Evolutionary conservation across 164 flowering plant genomes (phyloP), one percentile per base, ranked within the genome.

Genomic region (Vitis amurensis): DNA sequence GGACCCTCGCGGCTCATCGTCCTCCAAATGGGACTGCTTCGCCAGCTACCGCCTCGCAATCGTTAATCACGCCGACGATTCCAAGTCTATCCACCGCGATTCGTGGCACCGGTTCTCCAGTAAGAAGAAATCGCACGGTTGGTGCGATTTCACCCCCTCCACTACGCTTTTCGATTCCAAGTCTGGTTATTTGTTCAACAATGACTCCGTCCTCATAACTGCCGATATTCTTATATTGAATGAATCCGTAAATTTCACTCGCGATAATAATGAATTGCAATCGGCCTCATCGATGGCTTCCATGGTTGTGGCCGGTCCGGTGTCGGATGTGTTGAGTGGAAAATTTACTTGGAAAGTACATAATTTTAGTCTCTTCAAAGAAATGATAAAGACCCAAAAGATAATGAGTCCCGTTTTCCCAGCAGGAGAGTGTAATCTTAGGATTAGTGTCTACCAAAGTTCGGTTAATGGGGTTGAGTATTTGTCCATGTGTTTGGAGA

Each of bases 321-420:
- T 78, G 7, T 70, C 86, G 1, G 97, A 94, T 72, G 91, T 92
- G 37, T 77, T 86, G 77, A 89, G 89, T 73, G 98, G 98, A 9
- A 94, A 94, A 68, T 91, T 94, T 64, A 88, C 97, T 57, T 94
- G 98, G 98, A 94, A 92, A 72, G 97, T 94, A 63, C 93, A 91
- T 67, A 92, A 94, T 75, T 94, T 92, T 75, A 86, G 92, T 72
- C 78, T 92, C 75, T 94, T 94, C 66, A 92, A 75, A 80, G 99
- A 94, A 31, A 94, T 94, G 97, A 88, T 94, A 29, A 92, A 92
- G 76, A 92, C 99, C 3, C 97, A 94, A 86, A 94, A 94, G 77
- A 92, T 94, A 68, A 91, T 94, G 97, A 94, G 99, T 79, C 97
- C 97, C 0, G 87, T 89, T 51, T 94, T 94, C 62, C 97, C 97